Base-by-base conservation (phyloP, 441 rosid species). In the Erodium trifolium region DNA sequence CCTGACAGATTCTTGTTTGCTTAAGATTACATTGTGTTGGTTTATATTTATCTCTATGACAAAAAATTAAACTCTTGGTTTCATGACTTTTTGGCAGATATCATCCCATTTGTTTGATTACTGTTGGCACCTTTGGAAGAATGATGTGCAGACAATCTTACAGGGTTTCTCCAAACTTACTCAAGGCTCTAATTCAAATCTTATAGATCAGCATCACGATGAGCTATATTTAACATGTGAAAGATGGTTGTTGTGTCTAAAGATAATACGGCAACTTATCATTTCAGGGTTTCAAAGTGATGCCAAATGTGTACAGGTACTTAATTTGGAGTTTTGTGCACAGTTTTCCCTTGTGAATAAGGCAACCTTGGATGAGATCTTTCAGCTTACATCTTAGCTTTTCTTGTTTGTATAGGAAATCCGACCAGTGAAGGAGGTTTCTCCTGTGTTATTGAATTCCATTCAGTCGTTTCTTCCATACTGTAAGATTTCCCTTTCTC, bases 101-200 rank as follows among this genome's bases (percentile, higher is more conserved):
- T 83, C 98, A 13, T 87, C 93, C 70, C 96, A 86, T 76, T 80
- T 92, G 71, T 91, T 95, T 73, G 88, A 89, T 75, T 89, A 84
- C 75, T 74, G 96, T 83, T 95, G 99, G 98, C 91, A 76, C 82
- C 96, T 95, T 68, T 95, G 99, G 99, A 92, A 92, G 77, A 90
- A 86, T 72, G 99, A 95, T 85, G 85, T 89, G 75, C 96, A 90
- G 78, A 84, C 89, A 39, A 92, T 95, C 74, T 80, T 92, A 70
- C 86, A 73, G 70, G 93, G 97, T 55, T 87, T 95, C 76, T 84
- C 93, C 29, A 68, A 86, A 31, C 82, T 90, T 73, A 53, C 78
- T 70, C 91, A 81, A 78, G 79, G 74, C 81, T 79, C 77, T 77
- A 81, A 78, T 76, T 66, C 87, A 67, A 86, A 80, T 82, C 72